Evolutionary conservation across 1,284 basidiomycete genomes (phyloP), one percentile per base, ranked within the genome.

Genomic region (Mycena citricolor): DNA sequence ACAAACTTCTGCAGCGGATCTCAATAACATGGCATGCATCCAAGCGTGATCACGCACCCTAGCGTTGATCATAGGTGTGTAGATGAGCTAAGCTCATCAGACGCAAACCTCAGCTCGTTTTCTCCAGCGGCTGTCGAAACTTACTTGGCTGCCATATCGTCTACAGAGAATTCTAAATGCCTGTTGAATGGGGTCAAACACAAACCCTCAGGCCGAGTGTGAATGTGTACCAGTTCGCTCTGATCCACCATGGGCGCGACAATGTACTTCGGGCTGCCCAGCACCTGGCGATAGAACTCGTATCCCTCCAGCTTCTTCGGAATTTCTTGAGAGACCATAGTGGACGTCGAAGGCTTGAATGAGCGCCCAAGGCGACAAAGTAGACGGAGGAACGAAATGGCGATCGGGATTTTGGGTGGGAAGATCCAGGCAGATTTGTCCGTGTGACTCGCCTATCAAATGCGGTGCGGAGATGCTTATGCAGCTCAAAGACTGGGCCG

Each of bases 181-280:
- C 90, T 93, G 46, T 8, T 25, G 29, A 35, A 23, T 33, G 5
- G 16, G 39, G 17, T 39, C 36, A 41, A 56, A 17, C 39, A 45
- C 40, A 49, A 50, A 25, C 13, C 19, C 33, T 16, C 6, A 17
- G 33, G 13, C 16, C 6, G 19, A 21, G 3, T 11, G 12, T 4
- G 17, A 8, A 20, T 8, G 75, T 86, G 58, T 54, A 94, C 91
- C 61, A 98, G 76, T 65, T 98, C 94, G 59, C 89, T 93, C 68
- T 95, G 92, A 65, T 98, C 94, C 0, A 98, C 95, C 95, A 98
- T 98, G 8, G 95, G 94, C 10, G 93, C 95, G 10, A 97, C 90
- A 32, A 98, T 78, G 61, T 80, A 84, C 63, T 88, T 90, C 8
- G 94, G 91, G 55, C 83, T 86, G 6, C 90, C 86, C 28, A 98